These are phyloP conservation scores for Trichodelitschia bisporula DNA, from an alignment of 495 filamentous ascomycete species.

Conservation along the genomic window DNA sequence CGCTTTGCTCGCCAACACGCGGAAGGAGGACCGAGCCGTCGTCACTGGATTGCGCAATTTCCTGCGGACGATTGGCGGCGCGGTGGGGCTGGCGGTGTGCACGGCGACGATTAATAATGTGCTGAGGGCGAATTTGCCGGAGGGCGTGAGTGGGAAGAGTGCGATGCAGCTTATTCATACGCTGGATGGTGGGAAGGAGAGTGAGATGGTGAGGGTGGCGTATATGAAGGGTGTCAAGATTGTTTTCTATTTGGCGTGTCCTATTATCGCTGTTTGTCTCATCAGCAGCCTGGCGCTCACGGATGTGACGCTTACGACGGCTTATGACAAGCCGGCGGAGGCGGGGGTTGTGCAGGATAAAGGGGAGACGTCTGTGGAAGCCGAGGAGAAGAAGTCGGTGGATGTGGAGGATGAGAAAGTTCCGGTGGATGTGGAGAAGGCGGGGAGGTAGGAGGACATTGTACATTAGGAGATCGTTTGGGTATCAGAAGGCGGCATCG, in stretches of 20 bases:
- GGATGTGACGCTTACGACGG: neutral
- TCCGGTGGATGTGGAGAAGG: no score
- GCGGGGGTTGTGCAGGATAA: slow-evolving; percentile 1
- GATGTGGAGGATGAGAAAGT: no score
- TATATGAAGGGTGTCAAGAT: slow-evolving; percentile 11
- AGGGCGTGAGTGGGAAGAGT: no score
- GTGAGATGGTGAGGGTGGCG: slow-evolving; percentile 9
- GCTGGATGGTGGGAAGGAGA: no score
- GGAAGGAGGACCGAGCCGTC: slow-evolving; percentile 2
- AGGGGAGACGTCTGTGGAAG: neutral
- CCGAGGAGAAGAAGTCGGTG: neutral
- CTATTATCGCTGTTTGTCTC: neutral
- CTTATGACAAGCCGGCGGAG: slow-evolving; percentile 5
- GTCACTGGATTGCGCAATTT: slow-evolving; percentile 3
- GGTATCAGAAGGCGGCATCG: no score
- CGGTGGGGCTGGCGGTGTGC: slow-evolving; percentile 1
- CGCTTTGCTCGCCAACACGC: slow-evolving; percentile 2
- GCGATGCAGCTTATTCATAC: no score
- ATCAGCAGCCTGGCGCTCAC: neutral
- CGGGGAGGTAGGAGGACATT: no score
- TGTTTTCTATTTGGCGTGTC: slow-evolving; percentile 5
- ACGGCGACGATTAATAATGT: no score
- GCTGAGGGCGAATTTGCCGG: no score
- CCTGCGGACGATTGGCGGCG: slow-evolving; percentile 2
- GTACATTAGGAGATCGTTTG: no score